Percentiles rank a stretch among this genome's conserved stretches.
phyloP scores from a whole-genome alignment of 352 stramenopile species.

The Blastocystis hominis region DNA sequence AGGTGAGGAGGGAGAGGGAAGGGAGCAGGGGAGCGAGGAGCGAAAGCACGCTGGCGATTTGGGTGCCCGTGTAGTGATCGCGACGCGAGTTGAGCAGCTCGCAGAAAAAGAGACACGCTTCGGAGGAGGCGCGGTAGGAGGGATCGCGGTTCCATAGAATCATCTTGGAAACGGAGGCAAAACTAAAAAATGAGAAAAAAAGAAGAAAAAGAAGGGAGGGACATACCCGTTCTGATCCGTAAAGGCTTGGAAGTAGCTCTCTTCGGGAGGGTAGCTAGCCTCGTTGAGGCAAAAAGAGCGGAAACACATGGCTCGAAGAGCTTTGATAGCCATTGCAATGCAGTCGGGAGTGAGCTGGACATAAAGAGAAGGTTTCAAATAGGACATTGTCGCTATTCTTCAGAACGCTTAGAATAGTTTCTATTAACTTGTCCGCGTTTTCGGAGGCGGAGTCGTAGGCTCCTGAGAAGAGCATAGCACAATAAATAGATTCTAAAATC shows the following conservation, averaged over 20 bases:
- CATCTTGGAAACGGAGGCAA: not conserved
- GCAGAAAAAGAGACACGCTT: conserved; percentile 3
- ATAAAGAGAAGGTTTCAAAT: not conserved
- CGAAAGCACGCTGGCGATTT: not conserved
- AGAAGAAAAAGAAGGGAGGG: too few species aligned
- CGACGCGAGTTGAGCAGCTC: not conserved
- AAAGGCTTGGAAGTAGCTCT: not conserved
- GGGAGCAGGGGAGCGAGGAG: not conserved
- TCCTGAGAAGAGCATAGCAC: conserved; percentile 27
- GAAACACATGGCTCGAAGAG: not conserved
- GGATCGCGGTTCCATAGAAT: not conserved
- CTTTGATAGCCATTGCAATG: not conserved
- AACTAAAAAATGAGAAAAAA: not conserved
- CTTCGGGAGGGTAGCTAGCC: not conserved
- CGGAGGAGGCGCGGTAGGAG: not conserved
- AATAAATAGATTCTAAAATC: not conserved
- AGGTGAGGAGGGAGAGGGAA: not conserved
- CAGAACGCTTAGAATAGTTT: not conserved
- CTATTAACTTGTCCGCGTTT: not conserved
- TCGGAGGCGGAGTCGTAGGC: conserved; percentile 4
- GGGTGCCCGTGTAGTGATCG: not conserved
- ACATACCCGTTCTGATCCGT: not conserved
- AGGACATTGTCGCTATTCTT: not conserved
- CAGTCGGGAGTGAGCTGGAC: not conserved
- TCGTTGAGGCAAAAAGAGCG: not conserved